Base-by-base conservation (phyloP, 176 grass and related monocot genomes). In the Elaeis guineensis region DNA sequence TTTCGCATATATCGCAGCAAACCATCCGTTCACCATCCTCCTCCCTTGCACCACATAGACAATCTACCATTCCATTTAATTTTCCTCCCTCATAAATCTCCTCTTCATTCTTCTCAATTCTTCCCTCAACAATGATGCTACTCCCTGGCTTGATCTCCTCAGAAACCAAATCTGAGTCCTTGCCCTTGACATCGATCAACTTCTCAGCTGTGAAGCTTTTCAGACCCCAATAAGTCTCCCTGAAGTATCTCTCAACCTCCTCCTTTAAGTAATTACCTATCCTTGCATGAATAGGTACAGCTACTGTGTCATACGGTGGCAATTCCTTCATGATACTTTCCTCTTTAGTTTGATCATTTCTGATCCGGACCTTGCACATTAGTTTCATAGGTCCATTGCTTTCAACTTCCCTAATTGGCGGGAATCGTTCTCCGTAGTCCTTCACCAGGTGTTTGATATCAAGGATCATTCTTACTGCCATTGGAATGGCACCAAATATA, bases 381-480 rank as follows among this genome's bases (percentile, higher is more conserved):
- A 95, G 54, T 49, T 28, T 86, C 18, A 90, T 26, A 63, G 70
- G 63, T 26, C 63, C 77, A 51, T 84, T 62, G 6, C 86, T 51
- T 12, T 35, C 30, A 57, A 2, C 54, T 57, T 48, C 62, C 48
- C 1, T 66, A 57, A 68, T 60, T 73, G 57, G 52, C 49, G 14
- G 65, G 52, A 17, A 17, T 24, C 44, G 70, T 65, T 86, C 65
- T 61, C 82, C 74, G 66, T 78, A 83, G 25, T 88, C 87, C 50
- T 88, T 97, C 29, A 91, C 81, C 67, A 85, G 88, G 75, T 82
- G 75, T 21, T 90, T 96, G 52, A 73, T 87, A 66, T 96, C 91
- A 48, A 87, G 6, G 62, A 90, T 61, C 75, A 84, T 82, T 39
- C 80, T 72, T 7, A 71, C 83, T 0, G 75, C 86, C 68, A 82